Conservation (phyloP, 2,329 filamentous ascomycete genomes). For the Hypoxylon sp. region DNA sequence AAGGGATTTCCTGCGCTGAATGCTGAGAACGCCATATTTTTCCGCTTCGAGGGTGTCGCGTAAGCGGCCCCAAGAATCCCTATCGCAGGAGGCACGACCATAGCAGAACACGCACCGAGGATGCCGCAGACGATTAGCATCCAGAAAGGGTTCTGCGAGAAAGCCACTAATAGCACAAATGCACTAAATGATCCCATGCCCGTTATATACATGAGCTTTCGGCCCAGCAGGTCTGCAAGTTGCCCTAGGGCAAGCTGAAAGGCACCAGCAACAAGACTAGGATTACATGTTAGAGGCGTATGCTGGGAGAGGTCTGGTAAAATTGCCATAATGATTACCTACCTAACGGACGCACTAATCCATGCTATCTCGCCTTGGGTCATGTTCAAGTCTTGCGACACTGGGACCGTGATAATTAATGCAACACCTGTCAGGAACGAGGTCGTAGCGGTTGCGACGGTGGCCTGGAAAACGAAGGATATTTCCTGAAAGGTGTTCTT, state of each 20-base stretch:
- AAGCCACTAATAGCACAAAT: slow-evolving; percentile 71
- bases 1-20: slow-evolving; percentile 57
- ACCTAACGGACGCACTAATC: slow-evolving; percentile 74
- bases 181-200: slow-evolving; percentile 72
- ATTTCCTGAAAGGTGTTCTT: slow-evolving; percentile 73
- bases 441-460: slow-evolving; percentile 75
- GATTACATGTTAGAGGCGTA: slow-evolving; percentile 17
- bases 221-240: slow-evolving; percentile 76
- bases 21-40: slow-evolving; percentile 56
- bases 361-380: slow-evolving; percentile 76
- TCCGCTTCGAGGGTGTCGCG: slow-evolving; percentile 62
- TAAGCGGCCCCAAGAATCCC: slow-evolving; percentile 76
- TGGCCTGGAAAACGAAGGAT: slow-evolving; percentile 75
- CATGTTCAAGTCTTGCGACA: slow-evolving; percentile 73
- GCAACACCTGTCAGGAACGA: slow-evolving; percentile 72
- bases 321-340: slow-evolving; percentile 42
- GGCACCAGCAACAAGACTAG: slow-evolving; percentile 71
- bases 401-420: slow-evolving; percentile 74
- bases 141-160: slow-evolving; percentile 70
- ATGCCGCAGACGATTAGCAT: slow-evolving; percentile 75
- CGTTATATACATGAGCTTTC: slow-evolving; percentile 71
- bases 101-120: slow-evolving; percentile 74
- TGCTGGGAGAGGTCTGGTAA: background rate
- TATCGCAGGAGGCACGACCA: slow-evolving; percentile 73
- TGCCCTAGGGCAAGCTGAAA: slow-evolving; percentile 77